Conservation (phyloP, 2,329 filamentous ascomycete genomes). For the Colletotrichum neosansevieriae region DNA sequence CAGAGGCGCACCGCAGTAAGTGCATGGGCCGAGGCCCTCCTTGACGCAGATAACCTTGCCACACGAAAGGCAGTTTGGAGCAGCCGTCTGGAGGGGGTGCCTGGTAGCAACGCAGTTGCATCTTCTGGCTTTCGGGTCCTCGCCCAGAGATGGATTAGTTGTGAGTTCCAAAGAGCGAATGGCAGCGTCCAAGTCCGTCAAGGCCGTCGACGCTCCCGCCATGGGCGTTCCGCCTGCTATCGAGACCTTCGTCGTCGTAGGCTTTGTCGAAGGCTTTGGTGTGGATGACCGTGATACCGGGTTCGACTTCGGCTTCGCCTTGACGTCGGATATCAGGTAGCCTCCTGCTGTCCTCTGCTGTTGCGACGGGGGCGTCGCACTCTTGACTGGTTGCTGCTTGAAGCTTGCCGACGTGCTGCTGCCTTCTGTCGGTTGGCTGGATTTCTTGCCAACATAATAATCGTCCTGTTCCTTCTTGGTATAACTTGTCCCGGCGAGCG, state of each 20-base stretch:
- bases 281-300: slow-evolving; percentile 65
- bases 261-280: slow-evolving; percentile 59
- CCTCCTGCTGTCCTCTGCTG: slow-evolving; percentile 77
- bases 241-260: slow-evolving; percentile 72
- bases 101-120: slow-evolving; percentile 91
- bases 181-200: slow-evolving; percentile 80
- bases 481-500: slow-evolving; percentile 76
- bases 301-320: slow-evolving; percentile 68
- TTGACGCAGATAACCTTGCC: slow-evolving; percentile 96
- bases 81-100: slow-evolving; percentile 89
- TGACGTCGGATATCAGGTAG: slow-evolving; percentile 83
- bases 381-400: slow-evolving; percentile 46
- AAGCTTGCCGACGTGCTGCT: slow-evolving; percentile 52
- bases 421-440: slow-evolving; percentile 55
- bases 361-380: slow-evolving; percentile 41
- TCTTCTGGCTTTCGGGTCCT: slow-evolving; percentile 69
- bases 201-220: slow-evolving; percentile 81
- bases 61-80: slow-evolving; percentile 91
- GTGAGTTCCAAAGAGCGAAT: slow-evolving; percentile 92
- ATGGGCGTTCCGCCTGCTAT: slow-evolving; percentile 84
- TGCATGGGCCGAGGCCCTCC: slow-evolving; percentile 94
- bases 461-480: slow-evolving; percentile 77
- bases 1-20: slow-evolving; percentile 84
- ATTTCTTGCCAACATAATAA: slow-evolving; percentile 78
- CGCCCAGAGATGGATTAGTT: slow-evolving; percentile 81